Conservation (phyloP, 306 rosid species). For the Begonia loranthoides region DNA sequence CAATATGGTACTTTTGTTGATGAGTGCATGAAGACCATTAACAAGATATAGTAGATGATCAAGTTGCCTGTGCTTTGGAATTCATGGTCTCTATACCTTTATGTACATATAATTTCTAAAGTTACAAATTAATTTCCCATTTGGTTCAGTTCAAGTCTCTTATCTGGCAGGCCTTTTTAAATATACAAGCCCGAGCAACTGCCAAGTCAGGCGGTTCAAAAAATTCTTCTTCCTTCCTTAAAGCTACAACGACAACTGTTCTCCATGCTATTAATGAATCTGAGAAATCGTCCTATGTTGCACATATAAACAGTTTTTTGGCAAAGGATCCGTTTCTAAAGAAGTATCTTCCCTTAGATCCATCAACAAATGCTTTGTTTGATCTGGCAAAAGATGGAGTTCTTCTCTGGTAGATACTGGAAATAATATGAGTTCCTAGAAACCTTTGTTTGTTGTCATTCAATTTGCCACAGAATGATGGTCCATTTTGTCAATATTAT, state of each 20-base stretch:
- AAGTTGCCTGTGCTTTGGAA: too few species aligned
- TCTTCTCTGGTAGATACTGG: conserved; percentile 63
- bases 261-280: conserved; percentile 84
- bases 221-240: conserved; percentile 68
- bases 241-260: conserved; percentile 81
- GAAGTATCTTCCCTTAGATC: conserved; percentile 84
- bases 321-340: conserved; percentile 70
- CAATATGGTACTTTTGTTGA: too few species aligned
- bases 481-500: too few species aligned
- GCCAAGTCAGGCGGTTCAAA: conserved; percentile 55
- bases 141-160: conserved; percentile 1
- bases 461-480: too few species aligned
- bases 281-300: conserved; percentile 90
- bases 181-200: conserved; percentile 46
- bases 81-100: too few species aligned
- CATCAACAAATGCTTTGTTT: conserved; percentile 60
- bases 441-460: too few species aligned
- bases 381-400: conserved; percentile 93
- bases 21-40: too few species aligned
- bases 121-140: too few species aligned
- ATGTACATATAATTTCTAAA: too few species aligned
- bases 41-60: too few species aligned
- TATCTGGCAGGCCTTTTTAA: conserved; percentile 57
- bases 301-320: conserved; percentile 71
- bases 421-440: too few species aligned